A percentile compares a stretch with the other conserved stretches of the same genome.
Conservation (phyloP, 1,284 basidiomycete genomes). For the Ceratobasidium papillatum region DNA sequence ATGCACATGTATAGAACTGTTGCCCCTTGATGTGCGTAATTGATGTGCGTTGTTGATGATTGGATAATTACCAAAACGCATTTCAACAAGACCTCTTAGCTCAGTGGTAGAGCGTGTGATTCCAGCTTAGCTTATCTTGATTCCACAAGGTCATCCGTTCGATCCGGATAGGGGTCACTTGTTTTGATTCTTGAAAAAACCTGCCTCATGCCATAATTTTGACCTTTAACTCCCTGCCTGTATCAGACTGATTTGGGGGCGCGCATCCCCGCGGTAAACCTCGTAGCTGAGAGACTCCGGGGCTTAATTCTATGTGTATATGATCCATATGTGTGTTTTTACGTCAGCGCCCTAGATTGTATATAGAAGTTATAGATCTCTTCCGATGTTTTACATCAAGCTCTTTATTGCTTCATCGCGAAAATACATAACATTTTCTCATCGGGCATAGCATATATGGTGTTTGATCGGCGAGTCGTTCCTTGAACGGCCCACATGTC, state of each 20-base stretch:
- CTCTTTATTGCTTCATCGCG: no score
- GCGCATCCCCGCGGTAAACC: background rate
- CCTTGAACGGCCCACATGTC: slow-evolving; percentile 3
- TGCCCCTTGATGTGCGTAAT: no score
- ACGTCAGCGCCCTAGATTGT: no score
- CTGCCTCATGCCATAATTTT: no score
- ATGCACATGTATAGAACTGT: no score
- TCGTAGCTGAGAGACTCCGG: background rate
- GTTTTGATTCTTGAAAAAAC: background rate
- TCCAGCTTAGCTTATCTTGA: background rate
- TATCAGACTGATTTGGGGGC: background rate
- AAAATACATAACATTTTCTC: no score
- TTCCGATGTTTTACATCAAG: no score
- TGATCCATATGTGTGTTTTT: no score
- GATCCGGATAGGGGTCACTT: slow-evolving; percentile 44
- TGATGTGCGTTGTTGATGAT: no score
- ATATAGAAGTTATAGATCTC: no score
- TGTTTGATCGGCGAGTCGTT: slow-evolving; percentile 11
- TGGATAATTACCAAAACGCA: background rate
- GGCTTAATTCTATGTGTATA: background rate
- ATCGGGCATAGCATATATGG: no score
- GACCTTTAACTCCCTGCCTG: no score
- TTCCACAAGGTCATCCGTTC: slow-evolving; percentile 47
- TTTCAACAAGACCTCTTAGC: slow-evolving; percentile 20
- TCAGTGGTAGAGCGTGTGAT: slow-evolving; percentile 40